These are phyloP conservation scores for Dipteronia dyeriana DNA, from an alignment of 345 rosid species.

Conservation along the genomic window DNA sequence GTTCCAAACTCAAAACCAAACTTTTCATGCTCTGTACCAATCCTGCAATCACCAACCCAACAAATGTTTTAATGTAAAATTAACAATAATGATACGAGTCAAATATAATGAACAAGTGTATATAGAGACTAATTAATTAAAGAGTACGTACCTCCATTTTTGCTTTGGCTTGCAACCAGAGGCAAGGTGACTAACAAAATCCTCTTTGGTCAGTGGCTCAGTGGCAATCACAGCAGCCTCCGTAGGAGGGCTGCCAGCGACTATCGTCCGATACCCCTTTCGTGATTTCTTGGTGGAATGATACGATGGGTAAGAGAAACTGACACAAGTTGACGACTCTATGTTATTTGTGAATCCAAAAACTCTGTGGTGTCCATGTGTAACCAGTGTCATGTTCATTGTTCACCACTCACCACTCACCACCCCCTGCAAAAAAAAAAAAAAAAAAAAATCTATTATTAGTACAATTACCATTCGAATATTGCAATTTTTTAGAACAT, in stretches of 20 bases:
- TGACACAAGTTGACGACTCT: conserved; percentile 28
- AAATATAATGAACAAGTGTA: too few relatives aligned
- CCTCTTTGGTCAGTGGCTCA: conserved; percentile 89
- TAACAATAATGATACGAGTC: too few relatives aligned
- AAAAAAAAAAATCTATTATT: neutral
- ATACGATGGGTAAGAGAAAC: conserved; percentile 40
- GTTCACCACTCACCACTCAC: neutral
- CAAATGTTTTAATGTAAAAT: neutral
- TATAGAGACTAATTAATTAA: neutral
- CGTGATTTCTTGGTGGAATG: conserved; percentile 28
- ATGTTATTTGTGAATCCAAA: conserved; percentile 28
- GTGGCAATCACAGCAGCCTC: conserved; percentile 70
- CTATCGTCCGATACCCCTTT: conserved; percentile 49
- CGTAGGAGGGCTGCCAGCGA: conserved; percentile 92
- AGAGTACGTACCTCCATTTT: conserved; percentile 78
- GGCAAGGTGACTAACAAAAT: conserved; percentile 84
- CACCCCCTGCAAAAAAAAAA: conserved; percentile 35
- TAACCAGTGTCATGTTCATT: conserved; percentile 62
- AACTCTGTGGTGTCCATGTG: conserved; percentile 36
- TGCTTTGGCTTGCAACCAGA: conserved; percentile 97
- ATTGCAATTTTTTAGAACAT: neutral
- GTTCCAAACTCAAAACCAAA: conserved; percentile 89
- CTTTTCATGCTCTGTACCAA: conserved; percentile 99
- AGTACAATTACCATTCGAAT: neutral
- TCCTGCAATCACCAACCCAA: conserved; percentile 59